phyloP scores from a whole-genome alignment of 2,329 filamentous ascomycete species.

The Ophiostoma novo-ulmi region DNA sequence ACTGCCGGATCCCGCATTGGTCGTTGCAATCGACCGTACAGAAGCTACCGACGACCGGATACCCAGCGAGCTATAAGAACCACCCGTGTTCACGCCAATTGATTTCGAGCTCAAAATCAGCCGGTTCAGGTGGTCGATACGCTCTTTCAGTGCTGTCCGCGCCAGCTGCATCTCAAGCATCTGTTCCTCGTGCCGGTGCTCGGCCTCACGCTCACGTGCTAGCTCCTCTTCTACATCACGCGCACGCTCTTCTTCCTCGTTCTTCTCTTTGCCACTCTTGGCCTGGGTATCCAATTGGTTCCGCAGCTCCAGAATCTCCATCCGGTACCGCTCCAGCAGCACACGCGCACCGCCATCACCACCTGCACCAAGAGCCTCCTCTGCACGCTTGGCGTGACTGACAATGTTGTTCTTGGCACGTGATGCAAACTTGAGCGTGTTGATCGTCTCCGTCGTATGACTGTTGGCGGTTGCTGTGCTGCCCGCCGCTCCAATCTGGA shows the following conservation, averaged over 20 bases:
- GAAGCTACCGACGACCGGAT: conserved; percentile 58
- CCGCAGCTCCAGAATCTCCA: conserved; percentile 82
- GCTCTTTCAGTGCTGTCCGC: conserved; percentile 89
- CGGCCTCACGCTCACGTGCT: conserved; percentile 70
- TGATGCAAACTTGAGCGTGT: conserved; percentile 94
- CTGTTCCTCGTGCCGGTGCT: conserved; percentile 88
- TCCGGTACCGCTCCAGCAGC: conserved; percentile 82
- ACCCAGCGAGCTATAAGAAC: conserved; percentile 63
- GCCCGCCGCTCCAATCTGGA: conserved; percentile 76
- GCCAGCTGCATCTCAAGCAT: conserved; percentile 98
- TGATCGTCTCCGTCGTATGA: conserved; percentile 83
- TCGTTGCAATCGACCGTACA: conserved; percentile 46
- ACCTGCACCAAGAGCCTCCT: conserved; percentile 74
- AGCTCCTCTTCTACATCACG: conserved; percentile 67
- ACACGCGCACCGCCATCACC: conserved; percentile 84
- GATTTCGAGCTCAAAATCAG: conserved; percentile 95
- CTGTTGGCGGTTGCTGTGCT: conserved; percentile 65
- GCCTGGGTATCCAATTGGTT: conserved; percentile 78
- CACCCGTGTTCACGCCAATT: conserved; percentile 79
- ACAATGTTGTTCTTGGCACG: conserved; percentile 97
- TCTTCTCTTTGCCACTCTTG: conserved; percentile 57
- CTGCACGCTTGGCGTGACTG: conserved; percentile 90
- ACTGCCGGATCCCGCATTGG: conserved; percentile 40
- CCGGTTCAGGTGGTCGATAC: conserved; percentile 93
- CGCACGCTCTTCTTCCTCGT: conserved; percentile 54